These are phyloP conservation scores for Rhizoctonia solani DNA, from an alignment of 1,284 basidiomycete genomes.

Conservation along the genomic window DNA sequence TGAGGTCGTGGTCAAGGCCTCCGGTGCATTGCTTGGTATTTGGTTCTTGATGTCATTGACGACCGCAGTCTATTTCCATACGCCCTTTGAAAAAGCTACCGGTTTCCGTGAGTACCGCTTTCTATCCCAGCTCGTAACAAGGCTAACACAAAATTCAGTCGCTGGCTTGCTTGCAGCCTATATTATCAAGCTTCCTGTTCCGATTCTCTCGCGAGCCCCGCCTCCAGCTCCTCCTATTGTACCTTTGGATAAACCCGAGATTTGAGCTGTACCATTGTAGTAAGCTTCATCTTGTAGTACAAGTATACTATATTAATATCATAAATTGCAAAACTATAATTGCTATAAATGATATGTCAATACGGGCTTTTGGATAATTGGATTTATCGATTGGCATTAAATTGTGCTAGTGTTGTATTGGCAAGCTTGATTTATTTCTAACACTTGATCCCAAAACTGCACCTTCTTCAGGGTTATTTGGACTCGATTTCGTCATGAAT, in stretches of 20 bases:
- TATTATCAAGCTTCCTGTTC: slow-evolving; percentile 8
- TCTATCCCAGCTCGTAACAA: background rate
- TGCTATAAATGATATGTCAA: too few relatives aligned
- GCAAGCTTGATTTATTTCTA: too few relatives aligned
- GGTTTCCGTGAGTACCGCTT: slow-evolving; percentile 67
- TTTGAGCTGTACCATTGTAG: background rate
- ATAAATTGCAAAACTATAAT: too few relatives aligned
- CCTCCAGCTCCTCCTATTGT: slow-evolving; percentile 16
- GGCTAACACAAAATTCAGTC: background rate
- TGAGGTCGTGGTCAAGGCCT: slow-evolving; percentile 52
- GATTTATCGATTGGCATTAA: too few relatives aligned
- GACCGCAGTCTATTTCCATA: slow-evolving; percentile 91
- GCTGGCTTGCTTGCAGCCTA: slow-evolving; percentile 12
- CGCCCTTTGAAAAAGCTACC: slow-evolving; percentile 82
- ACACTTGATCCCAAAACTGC: too few relatives aligned
- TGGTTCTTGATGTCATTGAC: slow-evolving; percentile 79
- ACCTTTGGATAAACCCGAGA: slow-evolving; percentile 11
- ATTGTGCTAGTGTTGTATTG: too few relatives aligned
- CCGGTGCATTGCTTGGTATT: slow-evolving; percentile 59
- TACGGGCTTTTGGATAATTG: too few relatives aligned
- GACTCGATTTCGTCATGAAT: background rate
- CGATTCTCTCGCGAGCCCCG: slow-evolving; percentile 14
- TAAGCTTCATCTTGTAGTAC: background rate
- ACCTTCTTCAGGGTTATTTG: too few relatives aligned
- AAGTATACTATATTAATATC: background rate